These are phyloP conservation scores for Nakazawaea anatomiae DNA, from an alignment of 805 yeast genomes.

Conservation along the genomic window DNA sequence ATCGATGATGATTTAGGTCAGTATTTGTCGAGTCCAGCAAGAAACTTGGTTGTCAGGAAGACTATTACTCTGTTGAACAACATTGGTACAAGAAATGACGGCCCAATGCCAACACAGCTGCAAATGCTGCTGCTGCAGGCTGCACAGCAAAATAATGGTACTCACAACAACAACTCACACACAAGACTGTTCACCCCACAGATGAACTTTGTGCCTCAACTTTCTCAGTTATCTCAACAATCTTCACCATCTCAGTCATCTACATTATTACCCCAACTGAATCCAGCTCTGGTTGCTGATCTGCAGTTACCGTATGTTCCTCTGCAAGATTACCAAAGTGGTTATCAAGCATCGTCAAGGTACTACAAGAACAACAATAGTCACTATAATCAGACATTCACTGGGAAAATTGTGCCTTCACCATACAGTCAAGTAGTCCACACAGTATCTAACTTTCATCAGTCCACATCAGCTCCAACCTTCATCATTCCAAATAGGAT, in stretches of 20 bases:
- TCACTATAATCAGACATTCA: neutral
- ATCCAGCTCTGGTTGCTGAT: neutral
- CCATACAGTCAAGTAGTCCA: constrained; percentile 7
- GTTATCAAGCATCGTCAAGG: neutral
- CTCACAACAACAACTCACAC: neutral
- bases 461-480: constrained; percentile 1
- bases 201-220: constrained; percentile 9
- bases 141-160: neutral
- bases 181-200: neutral
- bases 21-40: constrained; percentile 30
- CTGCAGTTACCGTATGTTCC: neutral
- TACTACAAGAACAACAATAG: neutral
- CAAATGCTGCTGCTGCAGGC: constrained; percentile 1
- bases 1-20: constrained; percentile 82
- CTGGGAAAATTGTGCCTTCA: constrained; percentile 6
- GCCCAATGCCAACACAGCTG: constrained; percentile 3
- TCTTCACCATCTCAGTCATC: neutral
- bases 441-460: constrained; percentile 2
- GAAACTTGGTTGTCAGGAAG: constrained; percentile 15
- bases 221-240: neutral
- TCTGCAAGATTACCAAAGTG: neutral
- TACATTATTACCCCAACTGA: neutral
- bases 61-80: constrained; percentile 9
- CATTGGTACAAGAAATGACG: constrained; percentile 8
- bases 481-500: constrained; percentile 6